Base-by-base conservation (phyloP, 2,329 filamentous ascomycete genomes). In the Calonectria hongkongensis region DNA sequence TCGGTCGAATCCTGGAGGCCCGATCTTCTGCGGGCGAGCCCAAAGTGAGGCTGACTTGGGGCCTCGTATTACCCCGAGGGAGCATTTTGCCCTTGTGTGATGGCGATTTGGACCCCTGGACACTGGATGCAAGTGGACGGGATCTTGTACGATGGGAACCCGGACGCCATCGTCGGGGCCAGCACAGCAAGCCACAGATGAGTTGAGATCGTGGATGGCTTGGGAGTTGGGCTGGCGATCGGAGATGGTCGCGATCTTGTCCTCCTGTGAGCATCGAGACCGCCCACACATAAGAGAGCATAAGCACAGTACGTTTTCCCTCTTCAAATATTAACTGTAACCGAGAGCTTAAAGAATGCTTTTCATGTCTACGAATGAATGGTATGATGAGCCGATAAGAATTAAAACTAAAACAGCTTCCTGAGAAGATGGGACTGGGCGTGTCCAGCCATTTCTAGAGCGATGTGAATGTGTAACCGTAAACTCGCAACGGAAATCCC, bases 91-190 rank as follows among this genome's bases (percentile, higher is more conserved):
- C n/a, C 36, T 50, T 72, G 66, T 69, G 56, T 48, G 33, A 78
- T 78, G 71, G 74, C 73, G 76, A 79, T 80, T 72, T 71, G 64
- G 70, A 66, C 75, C 75, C 75, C 75, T 74, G 75, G 77, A 64
- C 56, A 70, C 78, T 56, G 62, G 30, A 79, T 79, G 77, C 75
- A 76, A 54, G 67, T 58, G 48, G 67, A 73, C 78, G 54, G 71
- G 78, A 80, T 80, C 78, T 80, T 71, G 78, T 79, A 33, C 67
- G 56, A 79, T 76, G 18, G 43, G 43, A 66, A 63, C 47, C 68
- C 68, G 25, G 39, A 28, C 48, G 70, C 43, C 70, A 73, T 74
- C 60, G 65, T 73, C 56, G 74, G 76, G 54, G 51, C 56, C 39
- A 69, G 63, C 65, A 63, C 66, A 56, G 51, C 28, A 21, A 70